Percentiles rank a stretch among this genome's conserved stretches.
Conservation (phyloP, 1,139 yeast genomes). For the Pichia sp. region DNA sequence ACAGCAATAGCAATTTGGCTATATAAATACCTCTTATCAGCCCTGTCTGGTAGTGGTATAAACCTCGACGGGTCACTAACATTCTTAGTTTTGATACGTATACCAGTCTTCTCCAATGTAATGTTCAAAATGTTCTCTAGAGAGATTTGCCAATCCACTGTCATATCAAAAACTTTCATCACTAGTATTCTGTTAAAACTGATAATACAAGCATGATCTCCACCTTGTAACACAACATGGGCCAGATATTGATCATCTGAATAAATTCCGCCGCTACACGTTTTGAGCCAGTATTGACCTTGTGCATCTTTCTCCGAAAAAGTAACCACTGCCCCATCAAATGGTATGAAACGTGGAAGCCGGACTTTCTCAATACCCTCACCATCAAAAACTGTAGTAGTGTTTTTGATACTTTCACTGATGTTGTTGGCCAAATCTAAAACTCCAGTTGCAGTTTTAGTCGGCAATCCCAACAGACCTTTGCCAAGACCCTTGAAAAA, state of each 20-base stretch:
- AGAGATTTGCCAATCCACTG: constrained; percentile 60
- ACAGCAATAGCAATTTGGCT: constrained; percentile 78
- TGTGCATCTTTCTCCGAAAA: constrained; percentile 83
- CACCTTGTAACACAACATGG: constrained; percentile 77
- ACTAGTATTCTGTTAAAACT: constrained; percentile 70
- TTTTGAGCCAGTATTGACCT: constrained; percentile 90
- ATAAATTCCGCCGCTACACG: constrained; percentile 74
- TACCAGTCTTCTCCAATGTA: constrained; percentile 75
- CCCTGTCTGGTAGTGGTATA: constrained; percentile 71
- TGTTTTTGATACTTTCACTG: constrained; percentile 89
- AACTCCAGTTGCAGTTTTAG: constrained; percentile 93
- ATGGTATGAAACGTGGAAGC: constrained; percentile 69
- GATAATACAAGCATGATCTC: constrained; percentile 70
- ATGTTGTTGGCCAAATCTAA: constrained; percentile 90
- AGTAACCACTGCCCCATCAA: constrained; percentile 67
- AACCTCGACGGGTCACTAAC: constrained; percentile 39
- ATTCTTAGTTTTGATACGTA: constrained; percentile 56
- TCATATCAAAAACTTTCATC: constrained; percentile 59
- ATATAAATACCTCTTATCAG: constrained; percentile 64
- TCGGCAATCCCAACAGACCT: constrained; percentile 92
- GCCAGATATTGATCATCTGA: constrained; percentile 76
- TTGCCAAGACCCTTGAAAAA: constrained; percentile 91
- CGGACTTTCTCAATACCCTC: constrained; percentile 78
- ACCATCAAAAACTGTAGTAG: constrained; percentile 85
- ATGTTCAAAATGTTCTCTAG: constrained; percentile 64